phyloP scores from a whole-genome alignment of 2,329 filamentous ascomycete species.

The Fusarium gaditjirri region DNA sequence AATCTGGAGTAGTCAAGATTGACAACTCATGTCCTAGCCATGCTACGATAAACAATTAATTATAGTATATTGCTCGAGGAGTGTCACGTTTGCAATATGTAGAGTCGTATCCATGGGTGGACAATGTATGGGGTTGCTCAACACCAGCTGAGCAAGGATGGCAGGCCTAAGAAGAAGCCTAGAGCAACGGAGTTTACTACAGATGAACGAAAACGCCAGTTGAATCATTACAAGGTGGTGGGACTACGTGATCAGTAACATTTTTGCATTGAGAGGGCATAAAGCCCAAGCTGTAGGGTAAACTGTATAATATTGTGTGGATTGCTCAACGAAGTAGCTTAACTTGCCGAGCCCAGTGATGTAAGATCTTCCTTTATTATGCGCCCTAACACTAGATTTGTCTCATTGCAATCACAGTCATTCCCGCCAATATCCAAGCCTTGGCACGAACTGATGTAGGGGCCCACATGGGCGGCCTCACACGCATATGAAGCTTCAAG shows the following conservation, averaged over 20 bases:
- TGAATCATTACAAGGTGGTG: background rate
- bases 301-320: background rate
- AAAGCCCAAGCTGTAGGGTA: slow-evolving; percentile 9
- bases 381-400: slow-evolving; percentile 12
- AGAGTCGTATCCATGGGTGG: background rate
- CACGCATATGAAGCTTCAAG: background rate
- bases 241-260: too few species aligned
- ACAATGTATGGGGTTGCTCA: background rate
- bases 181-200: background rate
- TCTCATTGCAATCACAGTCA: slow-evolving; percentile 8
- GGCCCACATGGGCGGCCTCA: slow-evolving; percentile 38
- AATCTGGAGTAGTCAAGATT: background rate
- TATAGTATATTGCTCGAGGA: background rate
- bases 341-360: slow-evolving; percentile 1
- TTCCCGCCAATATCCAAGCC: background rate
- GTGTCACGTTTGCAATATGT: background rate
- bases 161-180: background rate
- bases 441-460: slow-evolving; percentile 33
- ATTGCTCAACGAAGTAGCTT: background rate
- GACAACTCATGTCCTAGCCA: background rate
- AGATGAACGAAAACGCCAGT: background rate
- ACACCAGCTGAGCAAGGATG: background rate
- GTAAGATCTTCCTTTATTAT: slow-evolving; percentile 18
- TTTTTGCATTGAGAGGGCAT: background rate
- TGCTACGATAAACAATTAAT: background rate